These are phyloP conservation scores for Microthyrium microscopicum DNA, from an alignment of 2,329 filamentous ascomycete species.

Conservation along the genomic window DNA sequence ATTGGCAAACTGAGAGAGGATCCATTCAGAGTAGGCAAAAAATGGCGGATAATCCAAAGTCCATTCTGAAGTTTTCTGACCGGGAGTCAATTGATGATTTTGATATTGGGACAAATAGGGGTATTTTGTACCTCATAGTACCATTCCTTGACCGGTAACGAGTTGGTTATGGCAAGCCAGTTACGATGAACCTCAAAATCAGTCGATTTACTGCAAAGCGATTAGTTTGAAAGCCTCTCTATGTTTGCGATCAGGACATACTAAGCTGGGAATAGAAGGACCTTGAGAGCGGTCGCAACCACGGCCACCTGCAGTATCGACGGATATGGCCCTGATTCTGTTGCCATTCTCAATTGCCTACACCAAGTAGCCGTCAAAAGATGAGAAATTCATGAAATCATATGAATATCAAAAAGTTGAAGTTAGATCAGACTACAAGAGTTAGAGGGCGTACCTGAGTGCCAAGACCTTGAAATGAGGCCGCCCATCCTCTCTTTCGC, in stretches of 20 bases:
- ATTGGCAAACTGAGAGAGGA: slow-evolving; percentile 63
- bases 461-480: too few species aligned
- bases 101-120: not conserved
- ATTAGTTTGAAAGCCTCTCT: slow-evolving; percentile 12
- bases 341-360: too few species aligned
- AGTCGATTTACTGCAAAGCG: slow-evolving; percentile 65
- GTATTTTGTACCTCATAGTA: slow-evolving; percentile 63
- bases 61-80: slow-evolving; percentile 86
- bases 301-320: slow-evolving; percentile 79
- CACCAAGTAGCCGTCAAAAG: too few species aligned
- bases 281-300: slow-evolving; percentile 74
- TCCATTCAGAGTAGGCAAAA: slow-evolving; percentile 95
- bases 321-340: too few species aligned
- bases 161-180: slow-evolving; percentile 93
- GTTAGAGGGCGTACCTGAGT: too few species aligned
- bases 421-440: too few species aligned
- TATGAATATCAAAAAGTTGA: too few species aligned
- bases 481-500: too few species aligned
- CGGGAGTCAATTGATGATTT: not conserved
- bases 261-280: slow-evolving; percentile 90
- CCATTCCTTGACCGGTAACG: slow-evolving; percentile 74
- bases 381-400: too few species aligned
- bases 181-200: slow-evolving; percentile 98
- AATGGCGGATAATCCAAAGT: slow-evolving; percentile 97
- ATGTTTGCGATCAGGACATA: slow-evolving; percentile 40